phyloP scores from a whole-genome alignment of 1,284 basidiomycete genomes.

The Ustilago hordei region DNA sequence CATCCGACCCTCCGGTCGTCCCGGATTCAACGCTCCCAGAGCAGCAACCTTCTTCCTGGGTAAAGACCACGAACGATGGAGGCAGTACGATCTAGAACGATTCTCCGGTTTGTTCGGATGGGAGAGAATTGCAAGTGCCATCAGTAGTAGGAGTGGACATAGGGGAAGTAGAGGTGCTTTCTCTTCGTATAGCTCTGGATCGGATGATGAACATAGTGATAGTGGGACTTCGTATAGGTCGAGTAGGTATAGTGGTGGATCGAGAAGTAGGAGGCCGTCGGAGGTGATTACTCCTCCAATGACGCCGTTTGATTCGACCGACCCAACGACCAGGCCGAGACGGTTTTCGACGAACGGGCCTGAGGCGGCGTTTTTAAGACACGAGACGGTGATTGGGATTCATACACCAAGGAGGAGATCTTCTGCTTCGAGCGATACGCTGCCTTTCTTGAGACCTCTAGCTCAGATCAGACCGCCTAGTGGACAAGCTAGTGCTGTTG shows the following conservation, averaged over 20 bases:
- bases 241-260: conserved; percentile 27
- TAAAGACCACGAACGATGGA: conserved; percentile 67
- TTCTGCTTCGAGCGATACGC: conserved; percentile 31
- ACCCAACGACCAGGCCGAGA: conserved; percentile 24
- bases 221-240: conserved; percentile 41
- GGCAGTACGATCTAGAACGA: conserved; percentile 51
- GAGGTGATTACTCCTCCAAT: conserved; percentile 38
- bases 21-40: conserved; percentile 48
- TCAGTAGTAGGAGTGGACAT: conserved; percentile 38
- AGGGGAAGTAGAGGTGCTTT: conserved; percentile 37
- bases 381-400: conserved; percentile 64
- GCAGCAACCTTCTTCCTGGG: conserved; percentile 65
- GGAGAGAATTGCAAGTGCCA: conserved; percentile 48
- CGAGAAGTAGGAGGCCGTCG: conserved; percentile 30
- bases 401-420: conserved; percentile 58
- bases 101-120: conserved; percentile 44
- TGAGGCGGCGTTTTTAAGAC: conserved; percentile 58
- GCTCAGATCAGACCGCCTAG: conserved; percentile 52
- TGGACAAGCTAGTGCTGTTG: conserved; percentile 23
- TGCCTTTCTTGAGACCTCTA: conserved; percentile 39
- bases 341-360: conserved; percentile 58
- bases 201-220: conserved; percentile 46
- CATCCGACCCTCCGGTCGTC: conserved; percentile 48
- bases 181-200: conserved; percentile 39
- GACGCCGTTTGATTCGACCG: conserved; percentile 31